These are phyloP conservation scores for Diplogelasinospora grovesii DNA, from an alignment of 495 filamentous ascomycete genomes.

Conservation along the genomic window DNA sequence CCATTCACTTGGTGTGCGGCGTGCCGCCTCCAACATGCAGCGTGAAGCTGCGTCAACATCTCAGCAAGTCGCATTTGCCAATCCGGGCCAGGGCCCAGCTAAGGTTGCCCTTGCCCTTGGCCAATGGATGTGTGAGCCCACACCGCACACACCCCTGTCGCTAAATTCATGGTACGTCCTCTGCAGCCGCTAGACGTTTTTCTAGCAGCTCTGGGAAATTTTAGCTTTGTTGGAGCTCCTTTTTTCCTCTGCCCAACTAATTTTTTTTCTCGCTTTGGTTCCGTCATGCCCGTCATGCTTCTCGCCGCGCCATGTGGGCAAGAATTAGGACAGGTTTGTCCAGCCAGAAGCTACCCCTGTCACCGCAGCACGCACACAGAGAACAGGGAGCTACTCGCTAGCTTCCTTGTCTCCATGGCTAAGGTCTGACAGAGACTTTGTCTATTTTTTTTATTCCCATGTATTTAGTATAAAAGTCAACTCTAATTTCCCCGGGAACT, in stretches of 20 bases:
- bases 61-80: constrained; percentile 3
- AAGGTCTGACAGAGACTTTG: constrained; percentile 17
- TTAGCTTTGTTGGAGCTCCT: constrained; percentile 11
- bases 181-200: no score
- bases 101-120: constrained; percentile 3
- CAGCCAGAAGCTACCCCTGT: constrained; percentile 11
- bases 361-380: constrained; percentile 5
- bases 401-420: constrained; percentile 19
- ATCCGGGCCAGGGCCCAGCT: constrained; percentile 9
- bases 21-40: background rate
- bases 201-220: no score
- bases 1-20: no score
- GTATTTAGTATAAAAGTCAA: constrained; percentile 41
- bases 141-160: background rate
- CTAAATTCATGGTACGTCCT: background rate
- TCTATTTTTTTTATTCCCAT: constrained; percentile 21
- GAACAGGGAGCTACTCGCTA: constrained; percentile 23
- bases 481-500: constrained; percentile 30
- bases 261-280: constrained; percentile 7
- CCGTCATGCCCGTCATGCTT: constrained; percentile 14
- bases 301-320: constrained; percentile 21
- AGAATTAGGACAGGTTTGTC: background rate
- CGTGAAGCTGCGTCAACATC: background rate
- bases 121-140: background rate
- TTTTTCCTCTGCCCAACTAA: constrained; percentile 7